Percentiles rank a stretch among this genome's conserved stretches.
These are phyloP conservation scores for Heterobasidion occidentale DNA, from an alignment of 1,284 basidiomycete species.

Conservation along the genomic window DNA sequence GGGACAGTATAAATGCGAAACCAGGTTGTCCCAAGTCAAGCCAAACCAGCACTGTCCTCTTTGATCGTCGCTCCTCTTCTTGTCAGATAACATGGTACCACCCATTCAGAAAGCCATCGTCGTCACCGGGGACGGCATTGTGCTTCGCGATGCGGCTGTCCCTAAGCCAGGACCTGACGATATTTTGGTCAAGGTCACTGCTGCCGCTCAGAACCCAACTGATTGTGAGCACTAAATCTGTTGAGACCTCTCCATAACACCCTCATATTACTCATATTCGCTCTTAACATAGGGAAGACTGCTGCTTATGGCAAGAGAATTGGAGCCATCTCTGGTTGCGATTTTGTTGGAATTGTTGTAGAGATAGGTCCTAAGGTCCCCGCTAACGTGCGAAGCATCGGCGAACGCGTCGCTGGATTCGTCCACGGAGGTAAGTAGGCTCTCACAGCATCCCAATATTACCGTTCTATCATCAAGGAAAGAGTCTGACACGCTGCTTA, in stretches of 20 bases:
- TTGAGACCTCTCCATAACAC: neutral
- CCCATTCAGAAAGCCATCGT: neutral
- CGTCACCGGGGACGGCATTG: neutral
- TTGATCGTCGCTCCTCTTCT: too few species aligned
- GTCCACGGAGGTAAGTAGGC: conserved; percentile 18
- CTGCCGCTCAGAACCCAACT: conserved; percentile 6
- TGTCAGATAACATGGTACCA: too few species aligned
- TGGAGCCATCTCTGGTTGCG: conserved; percentile 13
- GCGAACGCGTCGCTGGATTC: conserved; percentile 22
- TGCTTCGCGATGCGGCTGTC: conserved; percentile 1
- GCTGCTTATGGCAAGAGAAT: neutral
- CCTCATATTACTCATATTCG: neutral
- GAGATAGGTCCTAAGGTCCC: conserved; percentile 21
- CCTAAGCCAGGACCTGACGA: conserved; percentile 4
- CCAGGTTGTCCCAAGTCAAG: too few species aligned
- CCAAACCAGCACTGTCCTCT: too few species aligned
- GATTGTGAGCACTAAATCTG: neutral
- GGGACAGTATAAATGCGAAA: too few species aligned
- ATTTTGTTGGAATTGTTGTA: conserved; percentile 16
- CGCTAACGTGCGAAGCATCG: conserved; percentile 14
- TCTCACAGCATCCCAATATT: neutral
- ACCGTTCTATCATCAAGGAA: neutral
- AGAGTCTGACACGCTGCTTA: neutral
- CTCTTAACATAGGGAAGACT: conserved; percentile 1
- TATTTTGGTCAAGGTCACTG: conserved; percentile 6